These are phyloP conservation scores for Coemansia sp. DNA, from an alignment of 192 early-diverging fungal species.

Conservation along the genomic window DNA sequence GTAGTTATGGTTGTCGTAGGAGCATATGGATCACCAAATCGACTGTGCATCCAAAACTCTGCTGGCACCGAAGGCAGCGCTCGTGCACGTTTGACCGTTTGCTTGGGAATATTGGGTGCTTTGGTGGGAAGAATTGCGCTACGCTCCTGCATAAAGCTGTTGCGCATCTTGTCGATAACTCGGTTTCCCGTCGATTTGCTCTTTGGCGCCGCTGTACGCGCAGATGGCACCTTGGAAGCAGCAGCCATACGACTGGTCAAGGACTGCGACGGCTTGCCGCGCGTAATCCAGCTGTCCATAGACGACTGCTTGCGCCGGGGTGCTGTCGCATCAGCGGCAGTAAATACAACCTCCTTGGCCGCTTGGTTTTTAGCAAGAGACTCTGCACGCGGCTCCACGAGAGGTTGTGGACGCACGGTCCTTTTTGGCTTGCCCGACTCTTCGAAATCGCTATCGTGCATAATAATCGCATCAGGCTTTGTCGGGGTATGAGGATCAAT, in stretches of 20 bases:
- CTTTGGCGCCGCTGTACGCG: background rate
- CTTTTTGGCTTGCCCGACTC: no score
- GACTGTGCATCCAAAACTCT: slow-evolving; percentile 10
- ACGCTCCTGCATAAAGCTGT: slow-evolving; percentile 21
- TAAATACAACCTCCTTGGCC: slow-evolving; percentile 15
- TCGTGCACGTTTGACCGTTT: slow-evolving; percentile 33
- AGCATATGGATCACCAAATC: background rate
- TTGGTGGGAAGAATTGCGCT: background rate
- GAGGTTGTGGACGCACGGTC: no score
- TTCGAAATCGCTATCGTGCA: no score
- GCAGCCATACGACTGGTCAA: background rate
- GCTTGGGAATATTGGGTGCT: slow-evolving; percentile 13
- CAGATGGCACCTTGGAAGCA: background rate
- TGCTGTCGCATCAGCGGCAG: slow-evolving; percentile 6
- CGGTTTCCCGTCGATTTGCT: slow-evolving; percentile 9
- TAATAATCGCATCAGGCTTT: no score
- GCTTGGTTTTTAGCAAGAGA: background rate
- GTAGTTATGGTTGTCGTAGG: background rate
- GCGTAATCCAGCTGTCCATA: slow-evolving; percentile 30
- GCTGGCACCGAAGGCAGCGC: slow-evolving; percentile 27
- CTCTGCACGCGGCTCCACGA: background rate
- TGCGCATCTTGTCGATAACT: slow-evolving; percentile 22
- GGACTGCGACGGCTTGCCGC: background rate
- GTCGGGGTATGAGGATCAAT: no score
- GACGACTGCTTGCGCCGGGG: slow-evolving; percentile 23